Evolutionary conservation across 768 basidiomycete species (phyloP), one percentile per base, ranked within the genome.

Genomic region (Kwoniella dendrophila): DNA sequence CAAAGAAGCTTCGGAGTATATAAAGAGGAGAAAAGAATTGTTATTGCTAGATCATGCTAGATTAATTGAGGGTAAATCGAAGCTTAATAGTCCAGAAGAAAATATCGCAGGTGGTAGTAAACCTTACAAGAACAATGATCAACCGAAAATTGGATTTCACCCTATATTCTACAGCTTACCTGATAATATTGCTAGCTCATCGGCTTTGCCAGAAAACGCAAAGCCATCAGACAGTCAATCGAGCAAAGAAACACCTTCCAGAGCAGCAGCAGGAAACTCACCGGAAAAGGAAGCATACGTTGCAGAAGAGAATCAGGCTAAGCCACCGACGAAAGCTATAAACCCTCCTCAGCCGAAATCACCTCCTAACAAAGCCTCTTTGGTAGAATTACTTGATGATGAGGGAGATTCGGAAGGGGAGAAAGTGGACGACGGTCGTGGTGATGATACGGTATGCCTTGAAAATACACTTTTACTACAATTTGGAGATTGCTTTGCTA

Each of bases 1-100:
- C 22, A 20, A 34, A 16, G 73, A 75, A 50, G 71, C 71, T 27
- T 55, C 30, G 1, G 61, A 47, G 11, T 75, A 69, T 44, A 36
- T 75, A 3, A 26, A 52, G 22, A 36, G 73, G 43, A 59, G 67
- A 58, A 72, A 66, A 55, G 38, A 22, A 11, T 49, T 67, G 50
- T 40, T 65, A 30, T 41, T 64, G 43, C 50, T 62, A 36, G 48
- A 66, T n/a, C 57, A 66, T 30, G 54, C 50, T 20, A 34, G 49
- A 36, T 4, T 61, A 26, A 4, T 50, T 14, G 64, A 66, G 33
- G 64, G 54, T 22, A 49, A 32, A 24, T 4, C 38, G 20, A 7
- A 43, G 29, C 16, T 10, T 6, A 3, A 22, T 14, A 16, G 32
- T 29, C 33, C n/a, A 27, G 30, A 26, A 47, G n/a, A 22, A 22